These are phyloP conservation scores for Paraphoma sp. DNA, from an alignment of 2,329 filamentous ascomycete genomes.

Conservation along the genomic window DNA sequence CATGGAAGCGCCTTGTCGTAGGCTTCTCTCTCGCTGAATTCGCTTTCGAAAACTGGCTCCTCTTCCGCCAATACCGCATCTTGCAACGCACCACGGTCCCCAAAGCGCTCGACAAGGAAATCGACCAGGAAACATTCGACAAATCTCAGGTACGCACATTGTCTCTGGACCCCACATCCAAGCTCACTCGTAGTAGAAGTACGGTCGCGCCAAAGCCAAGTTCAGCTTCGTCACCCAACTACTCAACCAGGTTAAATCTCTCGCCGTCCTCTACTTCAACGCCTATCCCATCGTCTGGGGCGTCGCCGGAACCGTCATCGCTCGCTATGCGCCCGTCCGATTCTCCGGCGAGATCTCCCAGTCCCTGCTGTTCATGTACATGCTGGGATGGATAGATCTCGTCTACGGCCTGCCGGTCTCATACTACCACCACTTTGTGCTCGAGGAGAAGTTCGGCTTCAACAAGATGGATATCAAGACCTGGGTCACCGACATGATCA, in stretches of 20 bases:
- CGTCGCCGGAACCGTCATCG: constrained; percentile 75
- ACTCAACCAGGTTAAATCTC: constrained; percentile 85
- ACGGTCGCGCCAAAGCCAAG: constrained; percentile 93
- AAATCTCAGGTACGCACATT: constrained; percentile 73
- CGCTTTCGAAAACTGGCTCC: constrained; percentile 86
- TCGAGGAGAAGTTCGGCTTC: constrained; percentile 97
- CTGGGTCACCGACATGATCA: constrained; percentile 89
- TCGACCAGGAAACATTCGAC: constrained; percentile 88
- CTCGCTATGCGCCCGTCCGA: constrained; percentile 74
- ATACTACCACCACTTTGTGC: constrained; percentile 92
- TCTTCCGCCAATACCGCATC: constrained; percentile 86
- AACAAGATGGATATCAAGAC: constrained; percentile 95
- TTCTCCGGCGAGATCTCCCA: constrained; percentile 94
- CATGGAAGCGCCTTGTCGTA: constrained; percentile 96
- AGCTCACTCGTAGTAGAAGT: constrained; percentile 61
- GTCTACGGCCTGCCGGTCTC: constrained; percentile 78
- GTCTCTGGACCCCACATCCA: constrained; percentile 4
- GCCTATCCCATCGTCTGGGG: constrained; percentile 90
- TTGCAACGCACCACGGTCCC: constrained; percentile 81
- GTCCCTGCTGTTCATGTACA: constrained; percentile 89
- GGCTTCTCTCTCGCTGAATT: constrained; percentile 94
- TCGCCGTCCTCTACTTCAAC: constrained; percentile 89
- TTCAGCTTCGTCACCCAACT: constrained; percentile 83
- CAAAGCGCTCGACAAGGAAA: constrained; percentile 85
- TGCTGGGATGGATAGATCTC: constrained; percentile 83